Evolutionary conservation across 2,329 filamentous ascomycete genomes (phyloP), one percentile per base, ranked within the genome.

Genomic region (Pestalotiopsis sp.): DNA sequence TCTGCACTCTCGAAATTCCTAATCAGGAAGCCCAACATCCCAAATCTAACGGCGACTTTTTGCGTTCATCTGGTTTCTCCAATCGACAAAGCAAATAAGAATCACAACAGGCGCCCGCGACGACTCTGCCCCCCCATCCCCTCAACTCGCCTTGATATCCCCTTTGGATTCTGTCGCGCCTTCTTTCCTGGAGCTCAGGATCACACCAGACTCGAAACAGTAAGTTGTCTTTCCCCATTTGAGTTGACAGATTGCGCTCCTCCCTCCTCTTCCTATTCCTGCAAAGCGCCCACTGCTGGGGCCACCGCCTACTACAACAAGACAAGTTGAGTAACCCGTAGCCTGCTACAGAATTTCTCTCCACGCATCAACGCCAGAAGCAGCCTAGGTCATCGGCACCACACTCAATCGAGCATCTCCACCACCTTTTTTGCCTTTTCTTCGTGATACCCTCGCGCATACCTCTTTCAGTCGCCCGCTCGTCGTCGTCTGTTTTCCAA

Each of bases 351-450:
- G 82, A 79, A 76, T 78, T 52, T 52, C 81, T 84, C 83, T 84
- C 83, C 85, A 67, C 65, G 83, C 83, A 49, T 83, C 83, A 82
- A 83, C 83, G 82, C 87, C 87, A 87, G 86, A 89, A 89, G 84
- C 83, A 89, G 87, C 87, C 88, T 89, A 89, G 87, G 85, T 85
- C 85, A 84, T 88, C 86, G 85, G 86, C 86, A 88, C 85, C 84
- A 88, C 85, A 83, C 87, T 87, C 87, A 87, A 89, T 89, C 82
- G 82, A 89, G 87, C 82, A 87, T 87, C 86, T 88, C 86, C 86
- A 88, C 87, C 77, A 78, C 83, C 83, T 80, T 82, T 83, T 84
- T 87, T 83, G 78, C 82, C 82, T 81, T 85, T 87, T 83, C 79
- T 72, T 84, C 81, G 82, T 84, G 80, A 84, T 86, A 84, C 81